Base-by-base conservation (phyloP, 2,329 filamentous ascomycete genomes). In the Claviceps sp. region DNA sequence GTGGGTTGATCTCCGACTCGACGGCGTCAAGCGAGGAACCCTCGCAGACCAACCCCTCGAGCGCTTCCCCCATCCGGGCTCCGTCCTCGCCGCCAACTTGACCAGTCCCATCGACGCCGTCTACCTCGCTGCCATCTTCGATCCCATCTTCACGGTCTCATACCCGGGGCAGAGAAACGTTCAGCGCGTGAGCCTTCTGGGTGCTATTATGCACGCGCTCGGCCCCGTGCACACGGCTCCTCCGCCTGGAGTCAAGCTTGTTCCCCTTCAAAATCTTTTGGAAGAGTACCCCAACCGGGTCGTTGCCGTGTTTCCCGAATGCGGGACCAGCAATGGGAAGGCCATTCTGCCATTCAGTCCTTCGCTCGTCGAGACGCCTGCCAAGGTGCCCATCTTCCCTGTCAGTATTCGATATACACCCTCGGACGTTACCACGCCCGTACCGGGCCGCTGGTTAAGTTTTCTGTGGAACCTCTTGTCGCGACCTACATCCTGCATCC, bases 1-100 rank as follows among this genome's bases (percentile, higher is more conserved):
- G 89, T 97, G 91, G 91, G 84, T 96, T 52, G 93, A 98, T 68
- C 74, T 98, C n/a, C 91, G 96, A 68, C 88, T 98, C 58, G 93
- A 98, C 66, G 91, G 91, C 54, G 93, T 98, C 51, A 90, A 88
- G 70, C 87, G 89, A 70, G 93, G 93, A 71, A 90, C 85, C 26
- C 74, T 95, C 37, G 83, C 85, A 47, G 83, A 85, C 62, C 83
- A 89, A 60, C 82, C 85, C 41, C 72, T 76, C 52, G 75, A 82
- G 54, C 81, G 88, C 42, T 80, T 97, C 17, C 93, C 93, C 1
- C 80, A 85, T 52, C 80, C 84, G 4, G 82, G 86, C 47, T 86
- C 84, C 52, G 76, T 98, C 59, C 93, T 98, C 61, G 90, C 89
- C 48, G 85, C 87, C 50, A 93, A 89, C 56, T 93, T 90, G 65